These are phyloP conservation scores for Bacidia rubella DNA, from an alignment of 495 filamentous ascomycete species.

Conservation along the genomic window DNA sequence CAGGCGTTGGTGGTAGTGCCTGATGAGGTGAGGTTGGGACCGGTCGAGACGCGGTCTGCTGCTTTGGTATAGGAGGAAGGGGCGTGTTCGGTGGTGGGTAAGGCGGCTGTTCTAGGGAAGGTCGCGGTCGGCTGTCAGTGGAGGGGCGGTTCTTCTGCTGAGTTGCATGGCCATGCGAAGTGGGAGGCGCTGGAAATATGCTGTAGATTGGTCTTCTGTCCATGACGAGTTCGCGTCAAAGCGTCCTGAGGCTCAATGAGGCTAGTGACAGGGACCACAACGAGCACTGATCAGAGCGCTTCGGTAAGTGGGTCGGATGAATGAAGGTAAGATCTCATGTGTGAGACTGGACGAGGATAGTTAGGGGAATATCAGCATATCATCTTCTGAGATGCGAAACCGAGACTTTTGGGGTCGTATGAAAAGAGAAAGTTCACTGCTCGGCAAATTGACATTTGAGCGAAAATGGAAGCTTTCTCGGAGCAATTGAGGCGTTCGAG, in stretches of 20 bases:
- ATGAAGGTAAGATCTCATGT: not conserved
- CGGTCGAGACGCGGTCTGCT: not conserved
- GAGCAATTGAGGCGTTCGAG: not conserved
- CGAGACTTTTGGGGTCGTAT: not conserved
- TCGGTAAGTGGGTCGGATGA: constrained; percentile 3
- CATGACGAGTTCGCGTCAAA: constrained; percentile 7
- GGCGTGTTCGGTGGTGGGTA: constrained; percentile 3
- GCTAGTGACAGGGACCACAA: not conserved
- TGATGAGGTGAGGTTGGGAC: not conserved
- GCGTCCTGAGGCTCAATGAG: not conserved
- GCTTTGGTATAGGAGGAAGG: constrained; percentile 1
- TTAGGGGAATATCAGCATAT: constrained; percentile 7
- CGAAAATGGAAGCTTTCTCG: not conserved
- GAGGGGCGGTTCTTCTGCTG: constrained; percentile 3
- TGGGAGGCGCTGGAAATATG: constrained; percentile 3
- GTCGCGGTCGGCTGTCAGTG: not conserved
- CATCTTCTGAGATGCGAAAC: not conserved
- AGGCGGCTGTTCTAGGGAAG: not conserved
- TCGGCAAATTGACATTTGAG: not conserved
- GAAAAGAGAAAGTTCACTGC: constrained; percentile 1
- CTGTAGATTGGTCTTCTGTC: constrained; percentile 5
- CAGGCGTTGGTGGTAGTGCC: not conserved
- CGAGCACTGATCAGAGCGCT: not conserved
- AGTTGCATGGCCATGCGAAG: not conserved
- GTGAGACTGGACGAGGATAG: constrained; percentile 3